phyloP scores from a whole-genome alignment of 176 grass and related monocot species.

The Lolium perenne region DNA sequence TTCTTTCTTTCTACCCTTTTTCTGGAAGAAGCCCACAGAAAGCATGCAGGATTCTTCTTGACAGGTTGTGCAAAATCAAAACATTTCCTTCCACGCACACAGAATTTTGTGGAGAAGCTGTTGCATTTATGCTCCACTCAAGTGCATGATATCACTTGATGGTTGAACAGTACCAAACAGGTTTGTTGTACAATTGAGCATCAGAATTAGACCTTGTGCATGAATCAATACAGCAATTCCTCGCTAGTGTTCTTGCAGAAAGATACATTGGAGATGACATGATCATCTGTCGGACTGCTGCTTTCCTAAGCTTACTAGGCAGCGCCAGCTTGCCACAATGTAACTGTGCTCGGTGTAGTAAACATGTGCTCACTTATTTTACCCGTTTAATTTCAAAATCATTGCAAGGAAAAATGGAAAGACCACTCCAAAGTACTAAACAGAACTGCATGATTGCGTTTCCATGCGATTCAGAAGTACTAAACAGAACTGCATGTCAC shows the following conservation, averaged over 20 bases:
- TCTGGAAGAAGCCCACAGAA: background rate
- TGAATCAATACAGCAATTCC: constrained; percentile 30
- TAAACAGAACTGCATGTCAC: background rate
- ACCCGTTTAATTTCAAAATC: background rate
- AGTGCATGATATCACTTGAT: background rate
- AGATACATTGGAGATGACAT: background rate
- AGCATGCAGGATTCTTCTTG: background rate
- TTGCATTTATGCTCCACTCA: constrained; percentile 39
- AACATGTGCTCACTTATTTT: background rate
- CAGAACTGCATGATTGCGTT: background rate
- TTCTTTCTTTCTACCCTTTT: background rate
- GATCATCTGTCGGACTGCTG: background rate
- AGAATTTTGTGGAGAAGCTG: constrained; percentile 28
- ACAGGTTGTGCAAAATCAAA: constrained; percentile 40
- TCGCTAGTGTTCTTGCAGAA: background rate
- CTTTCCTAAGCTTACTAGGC: background rate
- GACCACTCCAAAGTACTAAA: too few relatives aligned
- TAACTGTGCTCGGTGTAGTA: background rate
- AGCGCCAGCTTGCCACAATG: background rate
- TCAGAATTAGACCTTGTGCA: background rate
- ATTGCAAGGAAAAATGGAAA: background rate
- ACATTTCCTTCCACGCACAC: background rate
- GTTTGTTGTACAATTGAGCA: constrained; percentile 30
- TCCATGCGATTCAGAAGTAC: background rate
- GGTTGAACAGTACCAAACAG: constrained; percentile 32